Base-by-base conservation (phyloP, 2,329 filamentous ascomycete genomes). In the Colletotrichum nymphaeae region DNA sequence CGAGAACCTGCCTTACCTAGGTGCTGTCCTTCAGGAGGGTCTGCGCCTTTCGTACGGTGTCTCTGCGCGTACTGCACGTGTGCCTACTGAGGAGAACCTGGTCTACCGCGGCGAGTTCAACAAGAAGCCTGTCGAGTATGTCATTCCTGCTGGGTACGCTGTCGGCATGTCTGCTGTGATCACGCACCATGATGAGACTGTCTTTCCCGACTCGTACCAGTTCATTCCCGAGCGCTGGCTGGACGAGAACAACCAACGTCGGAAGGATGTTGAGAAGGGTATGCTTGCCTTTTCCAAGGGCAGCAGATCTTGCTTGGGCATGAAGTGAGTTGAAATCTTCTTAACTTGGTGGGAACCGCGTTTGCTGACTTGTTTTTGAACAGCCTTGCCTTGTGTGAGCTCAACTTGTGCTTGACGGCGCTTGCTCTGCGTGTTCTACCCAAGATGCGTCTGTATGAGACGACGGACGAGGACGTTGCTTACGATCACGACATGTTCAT, bases 161-260 rank as follows among this genome's bases (percentile, higher is more conserved):
- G 80, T 86, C 1, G 79, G 82, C 35, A 83, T 85, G 78, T 84
- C 83, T 0, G 77, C 80, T 2, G 77, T 79, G 3, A 79, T 84
- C 9, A 78, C 80, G 12, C 84, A 87, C 68, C 80, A 84, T 46
- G 79, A 86, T 74, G 79, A 84, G 69, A 76, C 72, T 11, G 73
- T 83, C 22, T 84, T 81, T 69, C 78, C 84, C 0, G 77, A 85
- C 3, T 81, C 84, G 0, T 76, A 84, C 52, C 69, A 76, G 0
- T 87, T 84, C 68, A 59, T 74, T 4, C 85, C 85, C 0, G 83
- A 86, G 53, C 80, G 85, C 3, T 87, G 82, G 80, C 73, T 86
- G 5, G 81, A 81, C 46, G 78, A 79, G 32, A 75, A 80, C 28
- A 75, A 76, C 63, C 67, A 78, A 35, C 75, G 73, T 35, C 78